Evolutionary conservation across 495 filamentous ascomycete species (phyloP).

Genomic region (Astrocystis sublimbata): DNA sequence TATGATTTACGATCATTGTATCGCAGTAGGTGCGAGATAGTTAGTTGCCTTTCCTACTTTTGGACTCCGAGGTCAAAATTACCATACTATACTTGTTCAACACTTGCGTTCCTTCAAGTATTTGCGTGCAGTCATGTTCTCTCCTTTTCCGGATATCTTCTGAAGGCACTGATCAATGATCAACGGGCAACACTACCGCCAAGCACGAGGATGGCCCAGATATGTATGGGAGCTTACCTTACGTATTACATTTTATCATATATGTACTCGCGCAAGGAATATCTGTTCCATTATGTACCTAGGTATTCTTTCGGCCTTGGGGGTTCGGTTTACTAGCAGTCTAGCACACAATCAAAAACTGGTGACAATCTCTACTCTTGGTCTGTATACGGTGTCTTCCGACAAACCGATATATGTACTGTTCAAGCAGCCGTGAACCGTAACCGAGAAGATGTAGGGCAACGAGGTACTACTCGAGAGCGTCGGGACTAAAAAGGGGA

Average conservation of each 20-base stretch:
- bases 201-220: background rate
- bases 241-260: too few relatives aligned
- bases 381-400: too few relatives aligned
- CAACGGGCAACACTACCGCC: background rate
- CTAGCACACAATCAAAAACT: too few relatives aligned
- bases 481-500: slow-evolving; percentile 3
- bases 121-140: background rate
- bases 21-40: background rate
- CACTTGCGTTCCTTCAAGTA: background rate
- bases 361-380: too few relatives aligned
- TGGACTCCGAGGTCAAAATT: background rate
- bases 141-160: slow-evolving; percentile 1
- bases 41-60: background rate
- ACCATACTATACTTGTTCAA: too few relatives aligned
- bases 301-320: background rate
- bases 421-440: too few relatives aligned
- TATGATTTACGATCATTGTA: background rate
- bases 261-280: background rate
- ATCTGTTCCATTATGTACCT: background rate
- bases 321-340: too few relatives aligned
- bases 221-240: background rate
- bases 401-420: too few relatives aligned
- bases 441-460: too few relatives aligned
- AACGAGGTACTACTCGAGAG: too few relatives aligned
- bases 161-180: background rate